Evolutionary conservation across 345 rosid genomes (phyloP).

Genomic region (Sonneratia alba): DNA sequence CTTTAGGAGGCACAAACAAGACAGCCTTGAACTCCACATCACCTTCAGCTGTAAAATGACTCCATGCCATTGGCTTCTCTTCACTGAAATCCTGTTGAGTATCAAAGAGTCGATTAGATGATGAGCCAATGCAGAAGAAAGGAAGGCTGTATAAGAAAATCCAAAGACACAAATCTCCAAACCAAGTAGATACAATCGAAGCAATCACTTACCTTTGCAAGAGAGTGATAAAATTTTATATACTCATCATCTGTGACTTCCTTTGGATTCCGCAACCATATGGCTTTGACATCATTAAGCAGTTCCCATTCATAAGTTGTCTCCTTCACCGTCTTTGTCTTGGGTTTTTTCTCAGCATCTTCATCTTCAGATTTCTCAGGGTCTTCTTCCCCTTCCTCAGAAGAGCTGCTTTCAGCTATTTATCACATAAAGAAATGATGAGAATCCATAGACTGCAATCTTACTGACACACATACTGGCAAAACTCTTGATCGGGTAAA

Average conservation of each 20-base stretch:
- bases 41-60: conserved; percentile 93
- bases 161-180: not conserved
- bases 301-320: conserved; percentile 84
- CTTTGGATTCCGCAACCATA: conserved; percentile 93
- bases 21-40: conserved; percentile 96
- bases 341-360: conserved; percentile 64
- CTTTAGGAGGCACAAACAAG: conserved; percentile 91
- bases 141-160: not conserved
- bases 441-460: not conserved
- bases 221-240: conserved; percentile 73
- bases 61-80: conserved; percentile 87
- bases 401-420: conserved; percentile 45
- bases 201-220: conserved; percentile 54
- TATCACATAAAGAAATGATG: not conserved
- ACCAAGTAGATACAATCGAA: not conserved
- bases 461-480: not conserved
- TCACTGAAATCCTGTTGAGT: conserved; percentile 63
- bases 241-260: conserved; percentile 94
- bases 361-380: conserved; percentile 47
- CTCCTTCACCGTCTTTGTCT: conserved; percentile 78
- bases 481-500: not conserved
- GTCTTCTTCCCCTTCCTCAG: conserved; percentile 62
- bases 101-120: not conserved
- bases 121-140: not conserved
- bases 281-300: conserved; percentile 91